Evolutionary conservation across 805 yeast genomes (phyloP).

Genomic region (Yamadazyma scolyti): DNA sequence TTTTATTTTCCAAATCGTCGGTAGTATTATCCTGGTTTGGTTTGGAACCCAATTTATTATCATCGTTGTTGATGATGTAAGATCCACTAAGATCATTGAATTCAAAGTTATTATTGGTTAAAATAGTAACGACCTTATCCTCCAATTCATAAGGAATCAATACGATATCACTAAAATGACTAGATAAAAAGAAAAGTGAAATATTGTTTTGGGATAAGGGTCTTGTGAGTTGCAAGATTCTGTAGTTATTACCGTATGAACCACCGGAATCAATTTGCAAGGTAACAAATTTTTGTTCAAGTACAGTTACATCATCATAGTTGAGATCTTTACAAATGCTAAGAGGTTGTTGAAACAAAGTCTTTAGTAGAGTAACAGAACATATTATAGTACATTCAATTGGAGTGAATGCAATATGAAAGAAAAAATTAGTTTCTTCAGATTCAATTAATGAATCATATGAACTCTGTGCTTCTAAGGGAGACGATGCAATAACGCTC

Average conservation of each 20-base stretch:
- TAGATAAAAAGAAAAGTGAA: constrained; percentile 57
- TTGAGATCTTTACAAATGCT: constrained; percentile 24
- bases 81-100: constrained; percentile 44
- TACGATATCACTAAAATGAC: constrained; percentile 62
- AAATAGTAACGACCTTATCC: constrained; percentile 41
- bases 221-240: constrained; percentile 53
- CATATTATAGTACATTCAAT: constrained; percentile 61
- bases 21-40: not conserved
- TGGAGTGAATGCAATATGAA: constrained; percentile 61
- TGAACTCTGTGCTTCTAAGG: too few relatives aligned
- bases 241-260: constrained; percentile 42
- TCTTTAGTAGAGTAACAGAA: constrained; percentile 32
- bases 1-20: constrained; percentile 23
- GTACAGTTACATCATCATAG: constrained; percentile 34
- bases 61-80: constrained; percentile 23
- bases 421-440: constrained; percentile 33
- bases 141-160: constrained; percentile 49
- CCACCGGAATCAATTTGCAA: constrained; percentile 63
- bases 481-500: too few relatives aligned
- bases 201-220: constrained; percentile 58
- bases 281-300: constrained; percentile 45
- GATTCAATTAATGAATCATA: not conserved
- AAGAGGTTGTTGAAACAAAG: constrained; percentile 39
- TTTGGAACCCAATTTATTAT: not conserved
- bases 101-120: constrained; percentile 40